phyloP scores from a whole-genome alignment of 2,329 filamentous ascomycete species.

The Neurospora sp. region DNA sequence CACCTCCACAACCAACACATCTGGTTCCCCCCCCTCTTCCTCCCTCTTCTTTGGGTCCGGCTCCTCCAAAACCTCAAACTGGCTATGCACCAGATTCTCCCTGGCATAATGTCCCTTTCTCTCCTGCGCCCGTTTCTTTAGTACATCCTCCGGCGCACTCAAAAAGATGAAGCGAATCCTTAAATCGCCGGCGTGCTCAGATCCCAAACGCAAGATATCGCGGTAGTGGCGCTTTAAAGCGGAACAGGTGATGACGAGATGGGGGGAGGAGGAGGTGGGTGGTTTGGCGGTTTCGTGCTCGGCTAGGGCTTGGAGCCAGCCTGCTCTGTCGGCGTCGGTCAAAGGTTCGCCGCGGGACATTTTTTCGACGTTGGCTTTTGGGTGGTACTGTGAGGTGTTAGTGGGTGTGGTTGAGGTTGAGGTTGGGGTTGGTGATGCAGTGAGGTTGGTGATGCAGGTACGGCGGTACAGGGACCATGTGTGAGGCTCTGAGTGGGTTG shows the following conservation, averaged over 20 bases:
- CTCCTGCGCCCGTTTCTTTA: conserved; percentile 51
- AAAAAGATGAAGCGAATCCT: conserved; percentile 65
- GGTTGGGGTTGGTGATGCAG: background rate
- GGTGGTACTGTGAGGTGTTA: conserved; percentile 38
- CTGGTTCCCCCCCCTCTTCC: conserved; percentile 41
- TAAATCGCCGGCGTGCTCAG: conserved; percentile 43
- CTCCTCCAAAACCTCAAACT: conserved; percentile 57
- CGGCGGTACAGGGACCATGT: background rate
- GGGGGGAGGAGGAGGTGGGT: conserved; percentile 28
- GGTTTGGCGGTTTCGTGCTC: conserved; percentile 31
- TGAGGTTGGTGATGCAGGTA: background rate
- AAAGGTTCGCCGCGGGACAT: conserved; percentile 61
- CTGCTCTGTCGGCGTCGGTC: conserved; percentile 66
- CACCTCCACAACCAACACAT: conserved; percentile 45
- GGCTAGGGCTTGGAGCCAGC: conserved; percentile 58
- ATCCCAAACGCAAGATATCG: conserved; percentile 52
- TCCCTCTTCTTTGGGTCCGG: conserved; percentile 30
- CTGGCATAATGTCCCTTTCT: conserved; percentile 68
- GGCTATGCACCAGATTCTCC: conserved; percentile 61
- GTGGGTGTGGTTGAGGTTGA: background rate
- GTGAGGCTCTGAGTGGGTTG: background rate
- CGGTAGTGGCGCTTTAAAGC: conserved; percentile 70
- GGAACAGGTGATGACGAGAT: conserved; percentile 70
- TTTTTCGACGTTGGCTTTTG: conserved; percentile 57
- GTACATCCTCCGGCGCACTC: conserved; percentile 49